Conservation (phyloP, 768 basidiomycete genomes). For the Leccinum olivaceopallidum region DNA sequence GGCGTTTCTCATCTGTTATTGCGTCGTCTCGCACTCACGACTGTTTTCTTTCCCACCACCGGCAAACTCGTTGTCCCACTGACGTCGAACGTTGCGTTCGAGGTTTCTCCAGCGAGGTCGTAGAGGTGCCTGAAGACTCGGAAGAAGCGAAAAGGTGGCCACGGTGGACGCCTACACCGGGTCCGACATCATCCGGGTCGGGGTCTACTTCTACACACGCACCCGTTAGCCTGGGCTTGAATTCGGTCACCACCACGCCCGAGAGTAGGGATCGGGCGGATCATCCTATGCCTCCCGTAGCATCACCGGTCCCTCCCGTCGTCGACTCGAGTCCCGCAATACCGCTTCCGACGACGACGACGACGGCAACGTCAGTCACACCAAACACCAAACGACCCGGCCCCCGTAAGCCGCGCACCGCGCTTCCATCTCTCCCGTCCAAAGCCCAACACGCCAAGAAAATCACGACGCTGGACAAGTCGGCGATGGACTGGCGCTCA, state of each 20-base stretch:
- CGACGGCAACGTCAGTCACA: background rate
- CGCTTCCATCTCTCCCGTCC: conserved; percentile 52
- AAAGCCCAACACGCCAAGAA: conserved; percentile 63
- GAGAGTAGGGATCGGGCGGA: background rate
- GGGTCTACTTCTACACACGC: background rate
- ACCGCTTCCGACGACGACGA: background rate
- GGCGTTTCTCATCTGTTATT: background rate
- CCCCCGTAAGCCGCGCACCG: conserved; percentile 64
- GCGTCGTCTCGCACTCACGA: background rate
- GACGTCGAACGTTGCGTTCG: background rate
- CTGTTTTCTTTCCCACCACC: background rate
- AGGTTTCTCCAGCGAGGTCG: conserved; percentile 58
- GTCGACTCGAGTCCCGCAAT: background rate
- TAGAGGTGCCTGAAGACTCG: conserved; percentile 72
- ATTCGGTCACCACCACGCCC: background rate
- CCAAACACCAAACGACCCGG: conserved; percentile 47
- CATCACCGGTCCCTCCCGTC: background rate
- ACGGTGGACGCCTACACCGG: conserved; percentile 36
- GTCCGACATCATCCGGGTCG: conserved; percentile 9
- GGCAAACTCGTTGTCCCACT: too few species aligned
- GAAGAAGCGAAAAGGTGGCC: conserved; percentile 80
- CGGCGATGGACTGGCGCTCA: conserved; percentile 80
- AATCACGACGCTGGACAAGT: conserved; percentile 82
- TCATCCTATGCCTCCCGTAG: background rate
- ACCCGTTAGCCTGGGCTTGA: background rate